Evolutionary conservation across 1,284 basidiomycete genomes (phyloP), one percentile per base, ranked within the genome.

Genomic region (Macrocybe sp.): DNA sequence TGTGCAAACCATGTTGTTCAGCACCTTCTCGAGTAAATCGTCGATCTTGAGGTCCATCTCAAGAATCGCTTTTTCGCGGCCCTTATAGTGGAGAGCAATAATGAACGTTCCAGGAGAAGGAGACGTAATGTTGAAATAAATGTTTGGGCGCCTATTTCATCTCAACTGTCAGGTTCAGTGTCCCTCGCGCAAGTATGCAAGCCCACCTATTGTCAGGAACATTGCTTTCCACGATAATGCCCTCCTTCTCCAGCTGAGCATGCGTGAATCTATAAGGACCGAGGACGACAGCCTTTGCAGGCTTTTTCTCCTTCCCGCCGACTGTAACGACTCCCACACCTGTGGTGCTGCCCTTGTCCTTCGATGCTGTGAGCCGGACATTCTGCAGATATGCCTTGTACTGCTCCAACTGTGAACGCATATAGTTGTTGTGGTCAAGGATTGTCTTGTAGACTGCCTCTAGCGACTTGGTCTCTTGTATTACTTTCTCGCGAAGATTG

Each of bases 21-120:
- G 28, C 50, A 90, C 89, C 85, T 95, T 97, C 70, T 99, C 95
- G 59, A 99, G 74, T 55, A 99, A 70, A 71, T 99, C 97, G 68
- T 99, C 97, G 61, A 99, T 97, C 74, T 98, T 99, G 52, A 99
- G 78, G 70, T 99, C 97, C 95, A 99, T 99, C 77, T 99, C 97
- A 41, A 99, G 78, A 58, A 99, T 98, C 12, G 97, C 94, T 74
- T 97, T 97, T 62, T 98, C 95, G n/a, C 97, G 81, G 34, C 95
- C 95, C 69, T 97, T 97, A 76, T 98, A 99, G 69, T 98, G 95
- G 46, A 99, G 74, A 6, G 96, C 95, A 57, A 99, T 99, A 65
- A 99, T 93, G 67, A 98, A 99, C 7, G 97, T 97, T 37, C 97
- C 97, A 0, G 97, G 97, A 6, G 92, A 92, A 1, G 97, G 97